phyloP scores from a whole-genome alignment of 2,329 filamentous ascomycete species.

The Ilyonectria destructans region DNA sequence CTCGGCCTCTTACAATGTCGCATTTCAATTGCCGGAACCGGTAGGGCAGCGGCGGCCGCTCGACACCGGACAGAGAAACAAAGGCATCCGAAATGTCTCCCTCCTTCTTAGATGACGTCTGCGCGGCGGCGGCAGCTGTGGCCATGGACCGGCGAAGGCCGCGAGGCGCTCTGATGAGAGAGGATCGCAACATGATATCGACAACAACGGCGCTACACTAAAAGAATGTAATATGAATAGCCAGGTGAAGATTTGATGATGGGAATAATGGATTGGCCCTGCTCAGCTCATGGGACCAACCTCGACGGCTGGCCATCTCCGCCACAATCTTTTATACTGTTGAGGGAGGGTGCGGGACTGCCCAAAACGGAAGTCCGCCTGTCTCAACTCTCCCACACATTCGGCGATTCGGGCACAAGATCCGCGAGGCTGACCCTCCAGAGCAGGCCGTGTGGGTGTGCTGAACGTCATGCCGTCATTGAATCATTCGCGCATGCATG shows the following conservation, averaged over 20 bases:
- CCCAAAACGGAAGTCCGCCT: conserved; percentile 52
- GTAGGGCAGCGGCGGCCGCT: conserved; percentile 65
- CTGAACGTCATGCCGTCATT: conserved; percentile 2
- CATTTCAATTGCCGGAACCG: conserved; percentile 72
- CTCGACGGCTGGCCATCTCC: conserved; percentile 1
- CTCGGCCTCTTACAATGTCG: conserved; percentile 66
- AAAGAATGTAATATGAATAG: not conserved
- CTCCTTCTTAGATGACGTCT: conserved; percentile 63
- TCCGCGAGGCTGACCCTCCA: conserved; percentile 14
- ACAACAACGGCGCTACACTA: not conserved
- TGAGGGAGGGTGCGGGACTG: conserved; percentile 45
- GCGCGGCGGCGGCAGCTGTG: conserved; percentile 30
- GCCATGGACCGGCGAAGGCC: conserved; percentile 38
- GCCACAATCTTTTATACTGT: conserved; percentile 39
- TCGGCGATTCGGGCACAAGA: conserved; percentile 24
- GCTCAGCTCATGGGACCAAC: not conserved
- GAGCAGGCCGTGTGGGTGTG: conserved; percentile 8
- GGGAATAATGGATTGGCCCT: not conserved
- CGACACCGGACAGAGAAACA: conserved; percentile 69
- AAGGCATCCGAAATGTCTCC: conserved; percentile 77
- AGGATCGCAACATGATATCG: conserved; percentile 44
- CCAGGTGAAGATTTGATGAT: not conserved
- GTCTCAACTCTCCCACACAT: conserved; percentile 6
- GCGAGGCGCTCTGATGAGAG: conserved; percentile 33
- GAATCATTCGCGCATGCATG: too few species aligned